Evolutionary conservation across 2,329 filamentous ascomycete species (phyloP).

Genomic region (Diaporthe australafricana): DNA sequence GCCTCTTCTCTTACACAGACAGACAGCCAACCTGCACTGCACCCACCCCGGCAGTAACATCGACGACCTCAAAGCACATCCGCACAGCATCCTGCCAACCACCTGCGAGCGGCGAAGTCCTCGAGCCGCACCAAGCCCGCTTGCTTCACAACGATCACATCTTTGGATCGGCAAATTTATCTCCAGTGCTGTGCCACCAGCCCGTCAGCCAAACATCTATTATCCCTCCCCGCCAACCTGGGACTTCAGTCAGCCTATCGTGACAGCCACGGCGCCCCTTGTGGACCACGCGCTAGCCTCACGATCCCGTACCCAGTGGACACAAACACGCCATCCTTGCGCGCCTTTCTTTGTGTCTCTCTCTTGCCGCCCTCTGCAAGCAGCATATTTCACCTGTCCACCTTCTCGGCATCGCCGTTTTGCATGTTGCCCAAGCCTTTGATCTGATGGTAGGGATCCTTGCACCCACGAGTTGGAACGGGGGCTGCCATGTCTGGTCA

Average conservation of each 20-base stretch:
- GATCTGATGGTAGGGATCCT: slow-evolving; percentile 11
- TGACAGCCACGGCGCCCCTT: slow-evolving; percentile 27
- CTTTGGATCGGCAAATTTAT: neutral
- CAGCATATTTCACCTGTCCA: neutral
- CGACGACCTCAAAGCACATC: neutral
- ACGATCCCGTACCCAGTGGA: slow-evolving; percentile 5
- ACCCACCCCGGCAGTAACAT: neutral
- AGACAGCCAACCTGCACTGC: neutral
- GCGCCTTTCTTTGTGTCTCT: slow-evolving; percentile 7
- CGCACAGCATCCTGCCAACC: neutral
- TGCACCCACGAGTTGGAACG: slow-evolving; percentile 14
- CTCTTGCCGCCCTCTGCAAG: neutral
- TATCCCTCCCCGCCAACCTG: neutral
- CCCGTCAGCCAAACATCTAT: neutral
- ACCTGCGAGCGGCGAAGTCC: neutral
- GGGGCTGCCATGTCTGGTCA: slow-evolving; percentile 38
- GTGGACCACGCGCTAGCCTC: slow-evolving; percentile 12
- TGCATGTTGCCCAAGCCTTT: neutral
- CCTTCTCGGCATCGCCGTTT: slow-evolving; percentile 6
- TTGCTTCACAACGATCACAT: neutral
- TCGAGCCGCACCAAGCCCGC: neutral
- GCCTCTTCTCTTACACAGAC: neutral
- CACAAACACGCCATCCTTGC: neutral
- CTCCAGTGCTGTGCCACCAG: neutral
- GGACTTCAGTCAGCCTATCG: neutral